Base-by-base conservation (phyloP, 2,329 filamentous ascomycete genomes). In the Zymoseptoria brevis region DNA sequence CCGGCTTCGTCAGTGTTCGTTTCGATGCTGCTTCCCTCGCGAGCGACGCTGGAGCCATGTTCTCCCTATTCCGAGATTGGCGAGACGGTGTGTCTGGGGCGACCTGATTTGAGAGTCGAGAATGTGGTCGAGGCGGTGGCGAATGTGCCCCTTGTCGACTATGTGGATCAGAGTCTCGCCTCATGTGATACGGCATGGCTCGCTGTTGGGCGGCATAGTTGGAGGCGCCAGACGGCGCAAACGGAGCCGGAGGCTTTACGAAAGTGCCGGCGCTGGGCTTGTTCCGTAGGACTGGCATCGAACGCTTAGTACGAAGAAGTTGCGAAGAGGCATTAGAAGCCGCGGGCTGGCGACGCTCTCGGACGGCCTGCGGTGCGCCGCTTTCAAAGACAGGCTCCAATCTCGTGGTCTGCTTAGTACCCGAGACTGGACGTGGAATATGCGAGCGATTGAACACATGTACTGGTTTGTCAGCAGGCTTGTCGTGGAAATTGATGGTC, bases 321-420 rank as follows among this genome's bases (percentile, higher is more conserved):
- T 84, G 81, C 35, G 35, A 13, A 45, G 35, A 16, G 49, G 80
- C 75, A 66, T 76, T 79, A 11, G 80, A 80, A 2, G 80, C 80
- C 16, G 79, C 80, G 11, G 78, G 76, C 62, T 83, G 80, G 55
- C 75, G 74, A 29, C 60, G 82, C 80, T 57, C 84, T 81, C 57
- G 84, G 77, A 64, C 87, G 76, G 75, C 84, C 83, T 64, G 84
- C 81, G 89, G 84, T 3, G 86, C 90, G 55, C 91, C 91, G 64
- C 86, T 91, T 75, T 97, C 93, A 48, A 90, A 95, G 5, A 97
- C 91, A 21, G 93, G 91, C 71, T 96, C 93, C n/a, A 97, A 81
- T 19, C 87, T 87, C 9, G 88, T 88, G 11, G 64, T 59, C 19
- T 74, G 73, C 56, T 76, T 76, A 19, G 68, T 72, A 16, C 75